Evolutionary conservation across 495 filamentous ascomycete species (phyloP).

Genomic region (Glutinoglossum americanum): DNA sequence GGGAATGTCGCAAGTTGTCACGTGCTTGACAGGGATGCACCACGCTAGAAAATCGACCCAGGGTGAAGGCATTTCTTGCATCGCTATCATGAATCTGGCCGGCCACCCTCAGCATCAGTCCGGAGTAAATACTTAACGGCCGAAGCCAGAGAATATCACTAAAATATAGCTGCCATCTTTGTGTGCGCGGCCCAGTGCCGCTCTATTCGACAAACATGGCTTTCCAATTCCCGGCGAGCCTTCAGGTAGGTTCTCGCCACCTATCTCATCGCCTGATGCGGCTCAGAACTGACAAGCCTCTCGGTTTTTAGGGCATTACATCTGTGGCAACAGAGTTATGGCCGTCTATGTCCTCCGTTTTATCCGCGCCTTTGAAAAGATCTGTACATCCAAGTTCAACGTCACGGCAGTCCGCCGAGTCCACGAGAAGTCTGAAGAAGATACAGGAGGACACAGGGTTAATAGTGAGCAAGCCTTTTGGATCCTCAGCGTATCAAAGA

Average conservation of each 20-base stretch:
- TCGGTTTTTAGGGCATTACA: background rate
- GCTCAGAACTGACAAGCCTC: background rate
- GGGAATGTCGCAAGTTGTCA: no score
- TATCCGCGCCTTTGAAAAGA: conserved; percentile 23
- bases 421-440: background rate
- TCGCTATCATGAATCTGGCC: background rate
- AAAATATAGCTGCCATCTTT: background rate
- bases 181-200: background rate
- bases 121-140: background rate
- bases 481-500: background rate
- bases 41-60: background rate
- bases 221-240: background rate
- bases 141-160: background rate
- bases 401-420: background rate
- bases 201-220: background rate
- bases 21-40: background rate
- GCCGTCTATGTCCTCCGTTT: conserved; percentile 29
- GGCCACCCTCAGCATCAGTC: background rate
- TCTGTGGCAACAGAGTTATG: conserved; percentile 25
- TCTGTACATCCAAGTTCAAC: background rate
- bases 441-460: background rate
- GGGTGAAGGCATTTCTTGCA: background rate
- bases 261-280: background rate
- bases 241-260: background rate
- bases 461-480: background rate